Base-by-base conservation (phyloP, 495 filamentous ascomycete genomes). In the Aspergillus wentii region DNA sequence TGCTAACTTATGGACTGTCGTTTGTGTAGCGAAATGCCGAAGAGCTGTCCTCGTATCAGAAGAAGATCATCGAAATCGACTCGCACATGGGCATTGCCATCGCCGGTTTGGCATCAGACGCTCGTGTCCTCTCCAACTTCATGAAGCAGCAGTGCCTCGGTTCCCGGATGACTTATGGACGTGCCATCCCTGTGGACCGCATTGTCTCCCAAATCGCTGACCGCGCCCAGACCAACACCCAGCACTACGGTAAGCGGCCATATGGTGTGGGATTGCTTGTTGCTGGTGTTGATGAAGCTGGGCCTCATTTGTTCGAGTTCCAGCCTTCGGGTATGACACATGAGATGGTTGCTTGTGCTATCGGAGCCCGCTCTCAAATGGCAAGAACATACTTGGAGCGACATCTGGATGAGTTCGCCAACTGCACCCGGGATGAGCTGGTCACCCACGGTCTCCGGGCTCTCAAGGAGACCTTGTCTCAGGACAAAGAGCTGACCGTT, bases 1-100 rank as follows among this genome's bases (percentile, higher is more conserved):
- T 18, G 8, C 30, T 7, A 34, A 39, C 25, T 16, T 8, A 21
- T 7, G 13, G 35, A 49, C 18, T 46, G 30, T 17, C 26, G 30
- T 25, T 18, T 16, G 3, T 26, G 8, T 57, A 98, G 92, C 82
- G 92, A 61, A 96, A 97, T 53, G 92, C 92, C 56, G 92, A 98
- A 82, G 92, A 98, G 68, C 86, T 98, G 44, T 96, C 94, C 38
- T 97, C 94, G 31, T 98, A 98, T 74, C 92, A 98, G 69, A 96
- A 95, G 76, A 98, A 98, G 74, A 80, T 98, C 57, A 96, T 98
- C 68, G 81, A 79, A 54, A 85, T 98, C 69, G 92, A 98, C 67
- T 82, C 86, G 52, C 94, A 98, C 69, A 83, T 92, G 54, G 92
- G 89, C 50, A 78, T 97, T 59, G 88, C 91, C 51, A 91, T 98